A percentile compares a stretch with the other conserved stretches of the same genome.
phyloP scores from a whole-genome alignment of 805 yeast species.

The Hanseniaspora mollemarum region DNA sequence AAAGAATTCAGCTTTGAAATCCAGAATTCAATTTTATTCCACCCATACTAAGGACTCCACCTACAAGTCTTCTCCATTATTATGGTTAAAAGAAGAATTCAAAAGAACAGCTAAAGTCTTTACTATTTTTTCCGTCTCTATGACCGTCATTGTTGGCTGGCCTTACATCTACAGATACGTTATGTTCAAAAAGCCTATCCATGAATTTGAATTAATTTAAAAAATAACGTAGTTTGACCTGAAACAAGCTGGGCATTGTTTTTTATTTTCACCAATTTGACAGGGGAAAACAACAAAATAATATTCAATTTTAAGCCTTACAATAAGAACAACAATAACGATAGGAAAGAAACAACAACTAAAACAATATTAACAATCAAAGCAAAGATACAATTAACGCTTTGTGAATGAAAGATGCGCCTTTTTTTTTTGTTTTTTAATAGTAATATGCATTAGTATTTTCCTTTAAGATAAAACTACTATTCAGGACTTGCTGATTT shows the following conservation, averaged over 20 bases:
- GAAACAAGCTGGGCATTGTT: too few relatives aligned
- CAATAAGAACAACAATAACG: not conserved
- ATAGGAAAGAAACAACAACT: not conserved
- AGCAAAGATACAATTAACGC: not conserved
- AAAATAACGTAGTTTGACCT: not conserved
- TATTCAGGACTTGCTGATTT: too few relatives aligned
- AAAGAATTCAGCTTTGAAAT: constrained; percentile 4
- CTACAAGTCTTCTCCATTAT: constrained; percentile 21
- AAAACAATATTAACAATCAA: not conserved
- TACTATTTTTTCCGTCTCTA: constrained; percentile 19
- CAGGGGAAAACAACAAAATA: too few relatives aligned
- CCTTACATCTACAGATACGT: constrained; percentile 20
- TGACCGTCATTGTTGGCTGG: constrained; percentile 24
- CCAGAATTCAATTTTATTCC: constrained; percentile 10
- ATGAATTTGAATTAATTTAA: constrained; percentile 12
- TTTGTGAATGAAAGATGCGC: too few relatives aligned
- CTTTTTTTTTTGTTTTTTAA: too few relatives aligned
- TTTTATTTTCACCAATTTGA: too few relatives aligned
- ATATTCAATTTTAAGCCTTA: not conserved
- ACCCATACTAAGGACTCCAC: constrained; percentile 16
- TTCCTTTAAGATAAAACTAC: too few relatives aligned
- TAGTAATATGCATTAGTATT: too few relatives aligned
- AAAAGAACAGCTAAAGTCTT: constrained; percentile 23
- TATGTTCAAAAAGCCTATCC: constrained; percentile 6
- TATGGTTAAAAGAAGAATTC: constrained; percentile 22